Base-by-base conservation (phyloP, 495 filamentous ascomycete species). In the Aspergillus bridgeri region DNA sequence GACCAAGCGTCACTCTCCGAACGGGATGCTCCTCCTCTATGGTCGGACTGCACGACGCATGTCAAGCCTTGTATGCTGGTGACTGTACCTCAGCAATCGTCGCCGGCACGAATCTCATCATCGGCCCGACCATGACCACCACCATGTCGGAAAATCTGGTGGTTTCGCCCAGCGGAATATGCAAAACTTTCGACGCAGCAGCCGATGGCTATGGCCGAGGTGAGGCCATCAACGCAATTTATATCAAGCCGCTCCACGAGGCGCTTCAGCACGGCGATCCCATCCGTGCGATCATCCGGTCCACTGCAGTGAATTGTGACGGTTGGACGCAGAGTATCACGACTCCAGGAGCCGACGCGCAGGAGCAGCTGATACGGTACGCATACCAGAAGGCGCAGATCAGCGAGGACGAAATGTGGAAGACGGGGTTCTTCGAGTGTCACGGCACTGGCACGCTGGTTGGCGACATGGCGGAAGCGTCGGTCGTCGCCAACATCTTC, bases 171-270 rank as follows among this genome's bases (percentile, higher is more conserved):
- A 58, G 19, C 53, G 63, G 64, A 2, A 51, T 53, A 7, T 87
- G 82, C 45, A 76, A 82, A 57, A 80, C 80, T 0, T 91, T 87
- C 53, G 85, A 87, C 60, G 70, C 75, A 4, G 61, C 69, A 22
- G 87, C 84, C 0, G 79, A 86, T 57, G 87, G 87, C 0, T 90
- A 86, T 63, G 84, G 71, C 0, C 77, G 86, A n/a, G 88, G 78
- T 7, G 88, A 90, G 59, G 71, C 69, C 0, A 64, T 76, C 19
- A 66, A 55, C 48, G 69, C 65, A 0, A 42, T 77, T 0, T 69
- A 68, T 22, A 45, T 80, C 19, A 78, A 75, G 45, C 43, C 19
- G 2, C 49, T 71, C 0, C 43, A 56, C 3, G 33, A 67, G 19
- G 75, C 77, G 2, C 44, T 78, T 0, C 17, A 21, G 6, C 70